phyloP scores from a whole-genome alignment of 345 rosid genomes.

The Cardamine chenopodiifolia region DNA sequence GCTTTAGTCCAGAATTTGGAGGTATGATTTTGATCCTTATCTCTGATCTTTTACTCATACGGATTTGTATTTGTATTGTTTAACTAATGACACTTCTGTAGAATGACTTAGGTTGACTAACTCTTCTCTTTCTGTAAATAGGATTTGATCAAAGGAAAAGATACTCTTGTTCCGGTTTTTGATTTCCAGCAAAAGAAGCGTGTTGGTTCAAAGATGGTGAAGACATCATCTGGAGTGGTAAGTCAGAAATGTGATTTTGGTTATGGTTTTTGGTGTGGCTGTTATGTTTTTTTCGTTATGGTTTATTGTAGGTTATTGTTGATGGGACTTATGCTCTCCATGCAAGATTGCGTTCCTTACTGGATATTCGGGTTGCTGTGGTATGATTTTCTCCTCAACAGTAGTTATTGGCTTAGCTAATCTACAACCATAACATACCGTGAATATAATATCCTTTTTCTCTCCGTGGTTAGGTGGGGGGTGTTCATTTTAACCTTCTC shows the following conservation, averaged over 20 bases:
- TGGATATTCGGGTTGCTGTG: slow-evolving; percentile 99
- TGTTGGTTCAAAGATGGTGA: slow-evolving; percentile 59
- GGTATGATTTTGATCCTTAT: slow-evolving; percentile 55
- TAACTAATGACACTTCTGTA: neutral
- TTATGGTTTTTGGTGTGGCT: slow-evolving; percentile 18
- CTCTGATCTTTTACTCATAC: neutral
- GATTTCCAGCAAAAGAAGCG: slow-evolving; percentile 86
- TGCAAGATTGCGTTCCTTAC: slow-evolving; percentile 89
- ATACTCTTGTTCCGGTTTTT: slow-evolving; percentile 72
- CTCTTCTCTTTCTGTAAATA: slow-evolving; percentile 42
- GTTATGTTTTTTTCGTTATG: slow-evolving; percentile 2
- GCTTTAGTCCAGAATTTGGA: slow-evolving; percentile 76
- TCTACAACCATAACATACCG: neutral
- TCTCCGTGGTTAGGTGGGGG: slow-evolving; percentile 77
- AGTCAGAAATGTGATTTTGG: slow-evolving; percentile 36
- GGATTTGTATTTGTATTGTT: slow-evolving; percentile 2
- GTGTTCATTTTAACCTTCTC: slow-evolving; percentile 98
- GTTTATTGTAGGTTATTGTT: slow-evolving; percentile 73
- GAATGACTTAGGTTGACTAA: slow-evolving; percentile 22
- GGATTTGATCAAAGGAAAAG: slow-evolving; percentile 83
- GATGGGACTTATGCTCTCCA: slow-evolving; percentile 98
- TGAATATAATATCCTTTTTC: slow-evolving; percentile 8
- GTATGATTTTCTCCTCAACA: slow-evolving; percentile 47
- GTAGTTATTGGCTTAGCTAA: slow-evolving; percentile 22
- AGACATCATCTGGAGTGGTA: slow-evolving; percentile 85